A percentile compares a stretch with the other conserved stretches of the same genome.
phyloP scores from a whole-genome alignment of 768 basidiomycete genomes.

The Royoungia palumana region DNA sequence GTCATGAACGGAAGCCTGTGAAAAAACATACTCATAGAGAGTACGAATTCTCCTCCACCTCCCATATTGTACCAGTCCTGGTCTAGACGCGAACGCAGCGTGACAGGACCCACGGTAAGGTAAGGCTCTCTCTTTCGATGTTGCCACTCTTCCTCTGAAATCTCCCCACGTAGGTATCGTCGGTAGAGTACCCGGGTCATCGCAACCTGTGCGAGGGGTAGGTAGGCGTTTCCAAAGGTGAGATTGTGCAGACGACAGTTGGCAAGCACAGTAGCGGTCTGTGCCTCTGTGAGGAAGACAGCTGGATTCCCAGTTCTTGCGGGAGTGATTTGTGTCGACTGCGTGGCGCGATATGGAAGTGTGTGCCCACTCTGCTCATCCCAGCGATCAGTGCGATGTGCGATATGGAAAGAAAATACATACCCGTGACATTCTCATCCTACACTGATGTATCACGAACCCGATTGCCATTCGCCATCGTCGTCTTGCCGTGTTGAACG shows the following conservation, averaged over 20 bases:
- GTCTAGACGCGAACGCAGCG: conserved; percentile 49
- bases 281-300: conserved; percentile 25
- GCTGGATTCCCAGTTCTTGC: too few relatives aligned
- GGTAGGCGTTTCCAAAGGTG: conserved; percentile 51
- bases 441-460: too few relatives aligned
- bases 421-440: too few relatives aligned
- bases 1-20: conserved; percentile 49
- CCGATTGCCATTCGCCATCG: too few relatives aligned
- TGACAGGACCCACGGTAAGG: conserved; percentile 47
- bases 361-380: too few relatives aligned
- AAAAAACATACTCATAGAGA: conserved; percentile 44
- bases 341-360: too few relatives aligned
- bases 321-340: too few relatives aligned
- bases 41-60: conserved; percentile 40
- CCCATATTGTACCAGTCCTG: conserved; percentile 43
- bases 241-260: conserved; percentile 41
- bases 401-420: too few relatives aligned
- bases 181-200: conserved; percentile 48
- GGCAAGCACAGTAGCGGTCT: conserved; percentile 31
- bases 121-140: conserved; percentile 46
- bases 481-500: too few relatives aligned
- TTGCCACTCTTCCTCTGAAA: conserved; percentile 50
- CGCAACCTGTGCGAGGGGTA: conserved; percentile 33
- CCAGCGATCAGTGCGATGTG: too few relatives aligned
- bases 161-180: conserved; percentile 44